A percentile compares a stretch with the other conserved stretches of the same genome.
Evolutionary conservation across 371 early-diverging fungal genomes (phyloP).

Genomic region (Mortierella sp.): DNA sequence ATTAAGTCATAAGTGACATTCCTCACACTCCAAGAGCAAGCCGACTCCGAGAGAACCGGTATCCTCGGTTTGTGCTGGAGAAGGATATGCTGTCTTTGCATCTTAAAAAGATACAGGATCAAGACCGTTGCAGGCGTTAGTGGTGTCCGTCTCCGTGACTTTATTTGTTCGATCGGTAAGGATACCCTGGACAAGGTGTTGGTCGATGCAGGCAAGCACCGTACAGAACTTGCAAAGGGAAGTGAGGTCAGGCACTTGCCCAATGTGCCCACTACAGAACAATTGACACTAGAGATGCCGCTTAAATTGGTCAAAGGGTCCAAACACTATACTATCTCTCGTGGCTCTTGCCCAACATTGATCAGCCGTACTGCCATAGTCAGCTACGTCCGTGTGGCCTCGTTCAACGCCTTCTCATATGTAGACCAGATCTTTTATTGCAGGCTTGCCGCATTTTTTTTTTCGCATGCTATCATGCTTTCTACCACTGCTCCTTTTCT

Average conservation of each 20-base stretch:
- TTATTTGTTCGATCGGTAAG: constrained; percentile 14
- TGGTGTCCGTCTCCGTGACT: constrained; percentile 10
- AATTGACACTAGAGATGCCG: background rate
- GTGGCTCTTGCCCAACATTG: constrained; percentile 19
- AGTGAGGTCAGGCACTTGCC: constrained; percentile 38
- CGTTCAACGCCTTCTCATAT: constrained; percentile 20
- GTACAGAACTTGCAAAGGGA: constrained; percentile 21
- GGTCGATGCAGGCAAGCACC: constrained; percentile 11
- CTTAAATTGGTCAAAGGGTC: constrained; percentile 20
- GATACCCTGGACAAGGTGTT: constrained; percentile 9
- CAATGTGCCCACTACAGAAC: constrained; percentile 8
- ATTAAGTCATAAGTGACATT: constrained; percentile 34
- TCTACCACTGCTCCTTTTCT: too few relatives aligned
- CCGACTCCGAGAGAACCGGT: constrained; percentile 26
- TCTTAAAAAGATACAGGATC: constrained; percentile 28
- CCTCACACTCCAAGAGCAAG: constrained; percentile 17
- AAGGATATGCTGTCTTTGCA: constrained; percentile 30
- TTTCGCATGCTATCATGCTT: too few relatives aligned
- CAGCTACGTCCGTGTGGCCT: constrained; percentile 21
- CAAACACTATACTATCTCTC: constrained; percentile 41
- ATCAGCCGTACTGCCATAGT: constrained; percentile 14
- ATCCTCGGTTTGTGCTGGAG: constrained; percentile 45
- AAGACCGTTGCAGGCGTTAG: constrained; percentile 35
- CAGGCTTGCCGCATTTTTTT: too few relatives aligned
- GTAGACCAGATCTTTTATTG: constrained; percentile 18